Percentiles rank a stretch among this genome's conserved stretches.
phyloP scores from a whole-genome alignment of 305 asterid species.

The Fraxinus nigra region DNA sequence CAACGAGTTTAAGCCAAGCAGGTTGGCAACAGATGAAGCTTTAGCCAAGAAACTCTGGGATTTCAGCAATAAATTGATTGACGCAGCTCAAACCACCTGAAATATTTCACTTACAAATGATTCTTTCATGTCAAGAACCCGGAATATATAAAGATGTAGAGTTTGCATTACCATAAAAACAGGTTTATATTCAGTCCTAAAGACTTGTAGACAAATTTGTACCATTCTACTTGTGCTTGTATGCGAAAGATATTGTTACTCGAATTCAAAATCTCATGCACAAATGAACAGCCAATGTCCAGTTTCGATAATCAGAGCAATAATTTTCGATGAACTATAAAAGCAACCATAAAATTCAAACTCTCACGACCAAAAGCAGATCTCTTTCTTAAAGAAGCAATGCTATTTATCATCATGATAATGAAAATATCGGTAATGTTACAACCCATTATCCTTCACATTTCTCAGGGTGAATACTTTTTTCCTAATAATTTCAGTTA shows the following conservation, averaged over 20 bases:
- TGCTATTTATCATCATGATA: no score
- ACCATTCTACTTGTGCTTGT: not conserved
- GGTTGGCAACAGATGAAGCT: slow-evolving; percentile 40
- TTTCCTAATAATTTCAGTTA: not conserved
- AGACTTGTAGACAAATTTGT: not conserved
- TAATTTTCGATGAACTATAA: not conserved
- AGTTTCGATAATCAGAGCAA: not conserved
- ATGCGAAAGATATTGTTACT: not conserved
- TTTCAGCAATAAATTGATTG: slow-evolving; percentile 61
- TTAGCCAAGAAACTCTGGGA: slow-evolving; percentile 75
- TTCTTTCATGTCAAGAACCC: not conserved
- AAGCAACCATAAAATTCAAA: not conserved
- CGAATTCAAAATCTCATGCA: not conserved
- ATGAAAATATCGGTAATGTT: no score
- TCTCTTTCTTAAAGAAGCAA: not conserved
- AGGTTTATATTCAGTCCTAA: not conserved
- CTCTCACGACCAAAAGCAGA: not conserved
- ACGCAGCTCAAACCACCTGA: slow-evolving; percentile 38
- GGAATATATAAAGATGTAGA: not conserved
- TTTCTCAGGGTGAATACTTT: no score
- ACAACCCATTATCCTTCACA: no score
- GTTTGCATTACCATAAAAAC: not conserved
- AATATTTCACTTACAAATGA: not conserved
- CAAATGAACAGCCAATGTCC: not conserved
- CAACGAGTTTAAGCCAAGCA: slow-evolving; percentile 53